Evolutionary conservation across 2,329 filamentous ascomycete species (phyloP), one percentile per base, ranked within the genome.

Genomic region (Trichoderma guizhouense): DNA sequence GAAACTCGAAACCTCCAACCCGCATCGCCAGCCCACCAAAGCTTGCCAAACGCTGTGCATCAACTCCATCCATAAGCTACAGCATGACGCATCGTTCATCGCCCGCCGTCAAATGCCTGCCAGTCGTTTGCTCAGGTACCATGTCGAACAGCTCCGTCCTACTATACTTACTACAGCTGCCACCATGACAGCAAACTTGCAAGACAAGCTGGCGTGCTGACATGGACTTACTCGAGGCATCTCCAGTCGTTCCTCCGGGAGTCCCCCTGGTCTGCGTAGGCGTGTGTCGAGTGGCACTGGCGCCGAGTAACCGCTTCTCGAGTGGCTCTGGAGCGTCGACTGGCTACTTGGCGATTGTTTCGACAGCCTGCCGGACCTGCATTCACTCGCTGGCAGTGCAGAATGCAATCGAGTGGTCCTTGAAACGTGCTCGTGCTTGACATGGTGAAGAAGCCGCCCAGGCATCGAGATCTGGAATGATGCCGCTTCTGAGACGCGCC

Each of bases 1-100:
- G 76, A 69, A 71, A 78, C 77, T 24, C 66, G 71, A 72, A 65
- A 76, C 75, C 75, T 75, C 73, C 47, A 47, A 73, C 76, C 63
- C 60, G 18, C 57, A 34, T 14, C 28, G 28, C 18, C 57, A 57
- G 18, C 57, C 28, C 57, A 66, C 58, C 43, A 61, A 26, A 58
- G n/a, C 21, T 21, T 32, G 57, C n/a, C 57, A 34, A 21, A 60
- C 11, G 26, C 53, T 28, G 30, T 30, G 55, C 69, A 26, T 51
- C 60, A 58, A 9, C 30, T 14, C 12, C 53, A 34, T 21, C 12
- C 53, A 34, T 21, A 30, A 26, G 55, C 66, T 36, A 36, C 34
- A 15, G 34, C 9, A 58, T 67, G 64, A 57, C 64, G 64, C 51
- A 67, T 32, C 34, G 51, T 43, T 11, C 53, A 21, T 30, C 61